Conservation (phyloP, 2,329 filamentous ascomycete species). For the Cercospora nicotianae region DNA sequence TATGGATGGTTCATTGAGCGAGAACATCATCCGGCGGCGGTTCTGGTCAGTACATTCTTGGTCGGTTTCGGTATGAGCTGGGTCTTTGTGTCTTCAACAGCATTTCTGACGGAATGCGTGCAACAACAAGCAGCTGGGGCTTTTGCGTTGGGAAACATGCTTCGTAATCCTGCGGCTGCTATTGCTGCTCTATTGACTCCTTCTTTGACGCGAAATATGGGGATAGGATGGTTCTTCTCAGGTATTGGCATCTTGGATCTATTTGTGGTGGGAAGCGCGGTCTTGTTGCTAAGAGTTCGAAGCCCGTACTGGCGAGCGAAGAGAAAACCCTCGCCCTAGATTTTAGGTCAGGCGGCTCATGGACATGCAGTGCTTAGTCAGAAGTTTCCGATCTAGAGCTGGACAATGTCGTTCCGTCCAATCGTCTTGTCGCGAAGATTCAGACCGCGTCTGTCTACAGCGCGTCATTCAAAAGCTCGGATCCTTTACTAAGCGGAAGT, state of each 20-base stretch:
- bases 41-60: slow-evolving; percentile 7
- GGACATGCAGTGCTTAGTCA: too few relatives aligned
- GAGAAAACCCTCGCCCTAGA: neutral
- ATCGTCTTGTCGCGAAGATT: too few relatives aligned
- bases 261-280: slow-evolving; percentile 7
- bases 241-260: slow-evolving; percentile 7
- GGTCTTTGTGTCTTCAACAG: slow-evolving; percentile 14
- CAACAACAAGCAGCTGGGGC: slow-evolving; percentile 13
- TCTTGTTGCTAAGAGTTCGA: slow-evolving; percentile 2
- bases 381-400: too few relatives aligned
- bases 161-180: slow-evolving; percentile 10
- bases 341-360: neutral
- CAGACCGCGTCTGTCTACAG: too few relatives aligned
- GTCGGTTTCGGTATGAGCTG: slow-evolving; percentile 12
- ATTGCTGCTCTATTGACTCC: slow-evolving; percentile 9
- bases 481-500: too few relatives aligned
- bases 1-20: slow-evolving; percentile 12
- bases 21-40: neutral
- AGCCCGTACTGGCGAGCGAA: slow-evolving; percentile 8
- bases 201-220: neutral
- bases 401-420: too few relatives aligned
- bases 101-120: slow-evolving; percentile 11
- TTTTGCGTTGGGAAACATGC: slow-evolving; percentile 13
- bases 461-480: too few relatives aligned
- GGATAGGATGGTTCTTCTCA: slow-evolving; percentile 13